Evolutionary conservation across 306 rosid species (phyloP).

Genomic region (Vigna reflexopilosa): DNA sequence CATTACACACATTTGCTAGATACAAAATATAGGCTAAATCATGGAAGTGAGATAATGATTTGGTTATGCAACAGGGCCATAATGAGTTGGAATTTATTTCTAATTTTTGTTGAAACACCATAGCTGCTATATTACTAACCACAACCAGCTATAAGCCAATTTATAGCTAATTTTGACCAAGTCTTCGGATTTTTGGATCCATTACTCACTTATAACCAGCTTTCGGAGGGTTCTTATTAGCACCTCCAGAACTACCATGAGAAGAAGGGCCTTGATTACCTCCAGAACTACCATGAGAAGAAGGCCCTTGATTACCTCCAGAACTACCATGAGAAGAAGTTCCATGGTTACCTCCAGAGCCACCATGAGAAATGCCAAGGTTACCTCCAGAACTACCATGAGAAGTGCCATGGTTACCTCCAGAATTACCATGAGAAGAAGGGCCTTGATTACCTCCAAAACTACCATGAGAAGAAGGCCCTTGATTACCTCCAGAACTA

Average conservation of each 20-base stretch:
- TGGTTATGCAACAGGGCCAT: conserved; percentile 46
- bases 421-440: too few species aligned
- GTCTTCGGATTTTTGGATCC: conserved; percentile 37
- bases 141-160: conserved; percentile 28
- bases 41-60: conserved; percentile 42
- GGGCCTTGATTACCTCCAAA: too few species aligned
- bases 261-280: too few species aligned
- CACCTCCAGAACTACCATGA: conserved; percentile 11
- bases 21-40: conserved; percentile 36
- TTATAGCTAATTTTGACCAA: conserved; percentile 51
- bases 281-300: too few species aligned
- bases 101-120: conserved; percentile 46
- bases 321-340: too few species aligned
- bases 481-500: too few species aligned
- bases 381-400: too few species aligned
- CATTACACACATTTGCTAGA: conserved; percentile 51
- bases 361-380: fast-evolving
- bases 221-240: neutral
- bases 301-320: too few species aligned
- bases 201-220: neutral
- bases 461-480: too few species aligned
- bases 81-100: conserved; percentile 37
- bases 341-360: too few species aligned
- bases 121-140: conserved; percentile 46
- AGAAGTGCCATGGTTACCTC: too few species aligned